Evolutionary conservation across 495 filamentous ascomycete species (phyloP), one percentile per base, ranked within the genome.

Genomic region (Lepraria neglecta): DNA sequence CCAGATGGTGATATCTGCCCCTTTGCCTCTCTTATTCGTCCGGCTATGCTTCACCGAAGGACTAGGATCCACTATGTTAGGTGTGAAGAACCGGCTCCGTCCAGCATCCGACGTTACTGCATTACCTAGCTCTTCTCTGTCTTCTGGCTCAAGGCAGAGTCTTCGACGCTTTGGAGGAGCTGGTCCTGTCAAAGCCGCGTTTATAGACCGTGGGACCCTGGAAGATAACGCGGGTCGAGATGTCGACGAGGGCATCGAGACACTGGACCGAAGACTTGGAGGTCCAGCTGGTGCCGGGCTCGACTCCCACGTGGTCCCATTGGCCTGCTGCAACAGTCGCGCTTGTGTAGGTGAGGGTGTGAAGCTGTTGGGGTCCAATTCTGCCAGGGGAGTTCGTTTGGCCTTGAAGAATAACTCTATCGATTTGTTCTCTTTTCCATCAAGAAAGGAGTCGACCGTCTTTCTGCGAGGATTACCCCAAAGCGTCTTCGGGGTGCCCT

Each of bases 281-380:
- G 68, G 70, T 46, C 71, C 67, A 46, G 71, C 60, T 28, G 77
- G 70, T 30, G 74, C 73, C 42, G 78, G 71, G 59, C 70, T 78
- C 44, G 75, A 66, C 27, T 75, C 68, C 85, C 85, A 89, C 9
- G 80, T 78, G 40, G 65, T 75, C 65, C 76, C 77, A 6, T 70
- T 70, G 71, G 84, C 80, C 33, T 77, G 74, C 40, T 80, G 71
- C 28, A 88, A 70, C 12, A 87, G 73, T 35, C 78, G 73, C 68
- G 83, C 83, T 68, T 90, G 87, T 65, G 77, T 85, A 27, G 84
- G 83, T 1, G 86, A 87, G 27, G 84, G 85, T 4, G 81, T 82
- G 68, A 97, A 89, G 62, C 80, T 87, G 70, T 97, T 97, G 11
- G 87, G 84, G 65, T 95, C 89, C 70, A 97, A 81, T 74, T 95